These are phyloP conservation scores for Neonectria faginata DNA, from an alignment of 2,329 filamentous ascomycete species.

Conservation along the genomic window DNA sequence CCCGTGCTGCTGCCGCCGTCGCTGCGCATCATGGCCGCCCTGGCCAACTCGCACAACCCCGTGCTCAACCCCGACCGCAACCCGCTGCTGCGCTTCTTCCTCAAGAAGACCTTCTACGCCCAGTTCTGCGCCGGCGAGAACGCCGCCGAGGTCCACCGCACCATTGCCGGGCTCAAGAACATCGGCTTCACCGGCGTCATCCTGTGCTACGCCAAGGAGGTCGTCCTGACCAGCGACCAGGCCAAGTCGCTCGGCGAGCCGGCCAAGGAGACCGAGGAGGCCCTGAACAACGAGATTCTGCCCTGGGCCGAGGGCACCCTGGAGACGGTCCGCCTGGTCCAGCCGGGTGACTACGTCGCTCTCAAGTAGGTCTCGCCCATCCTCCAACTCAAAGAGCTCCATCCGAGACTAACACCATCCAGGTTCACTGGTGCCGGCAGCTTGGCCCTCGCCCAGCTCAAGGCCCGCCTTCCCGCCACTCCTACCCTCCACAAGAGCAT, in stretches of 20 bases:
- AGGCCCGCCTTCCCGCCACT: slow-evolving; percentile 71
- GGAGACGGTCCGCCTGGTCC: slow-evolving; percentile 77
- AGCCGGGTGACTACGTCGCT: slow-evolving; percentile 71
- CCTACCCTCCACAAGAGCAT: slow-evolving; percentile 76
- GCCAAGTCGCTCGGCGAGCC: slow-evolving; percentile 58
- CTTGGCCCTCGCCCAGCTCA: slow-evolving; percentile 75
- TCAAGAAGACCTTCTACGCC: slow-evolving; percentile 88
- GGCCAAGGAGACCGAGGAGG: slow-evolving; percentile 60
- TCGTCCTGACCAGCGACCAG: slow-evolving; percentile 73
- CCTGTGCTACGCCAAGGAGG: slow-evolving; percentile 84
- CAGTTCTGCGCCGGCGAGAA: slow-evolving; percentile 92
- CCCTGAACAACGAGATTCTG: slow-evolving; percentile 69
- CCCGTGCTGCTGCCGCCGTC: slow-evolving; percentile 76
- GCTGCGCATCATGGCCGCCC: slow-evolving; percentile 72
- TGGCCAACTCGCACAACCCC: slow-evolving; percentile 76
- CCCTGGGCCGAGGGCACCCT: slow-evolving; percentile 81
- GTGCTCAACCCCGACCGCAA: slow-evolving; percentile 82
- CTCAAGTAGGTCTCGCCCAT: slow-evolving; percentile 62
- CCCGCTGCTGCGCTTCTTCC: slow-evolving; percentile 72
- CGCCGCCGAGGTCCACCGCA: slow-evolving; percentile 72
- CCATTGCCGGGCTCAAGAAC: slow-evolving; percentile 73
- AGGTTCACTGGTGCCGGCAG: slow-evolving; percentile 86
- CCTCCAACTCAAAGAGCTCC: not conserved
- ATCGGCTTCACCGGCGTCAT: slow-evolving; percentile 88
- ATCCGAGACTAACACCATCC: not conserved